A percentile compares a stretch with the other conserved stretches of the same genome.
These are phyloP conservation scores for Fonsecaea nubica DNA, from an alignment of 2,329 filamentous ascomycete genomes.

Conservation along the genomic window DNA sequence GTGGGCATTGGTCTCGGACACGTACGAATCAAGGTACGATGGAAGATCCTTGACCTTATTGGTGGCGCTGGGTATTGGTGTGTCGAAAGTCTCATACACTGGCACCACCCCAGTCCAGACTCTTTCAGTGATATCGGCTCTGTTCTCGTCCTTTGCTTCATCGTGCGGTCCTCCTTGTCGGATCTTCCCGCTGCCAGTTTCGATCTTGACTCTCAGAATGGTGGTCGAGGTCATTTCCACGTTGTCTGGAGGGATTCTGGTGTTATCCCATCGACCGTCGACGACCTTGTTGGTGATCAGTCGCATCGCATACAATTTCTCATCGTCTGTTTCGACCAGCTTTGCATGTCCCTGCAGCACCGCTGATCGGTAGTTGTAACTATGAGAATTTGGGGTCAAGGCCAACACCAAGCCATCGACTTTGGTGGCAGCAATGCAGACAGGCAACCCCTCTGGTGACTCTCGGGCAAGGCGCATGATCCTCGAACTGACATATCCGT, in stretches of 20 bases:
- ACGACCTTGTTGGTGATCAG: slow-evolving; percentile 78
- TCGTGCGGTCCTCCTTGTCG: slow-evolving; percentile 69
- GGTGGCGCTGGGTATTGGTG: slow-evolving; percentile 65
- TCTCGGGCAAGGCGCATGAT: slow-evolving; percentile 70
- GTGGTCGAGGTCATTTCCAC: slow-evolving; percentile 78
- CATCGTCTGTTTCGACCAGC: slow-evolving; percentile 69
- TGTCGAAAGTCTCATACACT: slow-evolving; percentile 67
- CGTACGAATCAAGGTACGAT: slow-evolving; percentile 64
- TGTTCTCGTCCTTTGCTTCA: slow-evolving; percentile 62
- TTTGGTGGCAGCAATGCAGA: slow-evolving; percentile 75
- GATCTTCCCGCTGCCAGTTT: slow-evolving; percentile 77
- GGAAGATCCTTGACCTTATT: slow-evolving; percentile 68
- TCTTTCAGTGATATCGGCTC: slow-evolving; percentile 55
- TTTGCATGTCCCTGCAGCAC: slow-evolving; percentile 76
- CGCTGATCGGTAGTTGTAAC: slow-evolving; percentile 85
- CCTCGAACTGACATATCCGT: slow-evolving; percentile 81
- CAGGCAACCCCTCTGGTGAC: slow-evolving; percentile 64
- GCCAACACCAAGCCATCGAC: slow-evolving; percentile 81
- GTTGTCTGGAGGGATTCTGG: slow-evolving; percentile 71
- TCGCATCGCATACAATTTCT: slow-evolving; percentile 79
- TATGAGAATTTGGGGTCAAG: slow-evolving; percentile 79
- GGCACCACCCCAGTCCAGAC: slow-evolving; percentile 70
- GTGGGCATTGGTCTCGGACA: slow-evolving; percentile 55
- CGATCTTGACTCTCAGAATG: slow-evolving; percentile 72
- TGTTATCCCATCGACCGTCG: slow-evolving; percentile 70